Evolutionary conservation across 176 grass and related monocot genomes (phyloP).

Genomic region (Luzula sylvatica): DNA sequence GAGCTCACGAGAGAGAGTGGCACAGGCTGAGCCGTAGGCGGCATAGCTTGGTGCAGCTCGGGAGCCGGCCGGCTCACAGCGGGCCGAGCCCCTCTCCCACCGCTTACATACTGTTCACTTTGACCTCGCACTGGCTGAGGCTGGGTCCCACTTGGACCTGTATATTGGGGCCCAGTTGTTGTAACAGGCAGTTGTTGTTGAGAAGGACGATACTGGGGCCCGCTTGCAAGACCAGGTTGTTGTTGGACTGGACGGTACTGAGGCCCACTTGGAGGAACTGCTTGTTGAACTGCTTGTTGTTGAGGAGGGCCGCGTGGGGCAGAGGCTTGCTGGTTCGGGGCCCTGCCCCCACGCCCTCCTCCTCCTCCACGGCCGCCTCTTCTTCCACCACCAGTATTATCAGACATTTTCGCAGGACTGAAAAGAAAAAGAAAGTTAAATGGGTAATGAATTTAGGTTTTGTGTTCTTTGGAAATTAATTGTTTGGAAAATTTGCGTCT

Average conservation of each 20-base stretch:
- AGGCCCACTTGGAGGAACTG: constrained; percentile 6
- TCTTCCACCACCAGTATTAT: constrained; percentile 10
- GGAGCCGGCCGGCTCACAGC: constrained; percentile 44
- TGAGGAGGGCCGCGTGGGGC: no score
- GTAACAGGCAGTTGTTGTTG: no score
- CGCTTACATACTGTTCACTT: constrained; percentile 22
- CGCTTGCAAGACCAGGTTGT: neutral
- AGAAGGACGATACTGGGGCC: neutral
- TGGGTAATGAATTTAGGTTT: neutral
- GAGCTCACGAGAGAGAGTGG: constrained; percentile 14
- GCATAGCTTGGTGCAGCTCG: constrained; percentile 99
- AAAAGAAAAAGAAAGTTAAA: neutral
- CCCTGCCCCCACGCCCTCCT: constrained; percentile 5
- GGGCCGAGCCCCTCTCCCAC: constrained; percentile 11
- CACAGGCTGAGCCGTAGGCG: constrained; percentile 35
- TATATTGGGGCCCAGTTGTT: constrained; percentile 1
- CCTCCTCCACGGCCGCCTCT: constrained; percentile 5
- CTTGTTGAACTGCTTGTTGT: no score
- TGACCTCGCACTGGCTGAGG: neutral
- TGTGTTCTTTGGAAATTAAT: no score
- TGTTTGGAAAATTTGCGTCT: no score
- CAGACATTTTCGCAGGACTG: constrained; percentile 14
- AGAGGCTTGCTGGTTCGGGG: no score
- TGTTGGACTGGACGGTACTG: neutral
- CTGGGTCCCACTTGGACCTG: neutral